phyloP scores from a whole-genome alignment of 768 basidiomycete genomes.

The Heimioporus sp. region DNA sequence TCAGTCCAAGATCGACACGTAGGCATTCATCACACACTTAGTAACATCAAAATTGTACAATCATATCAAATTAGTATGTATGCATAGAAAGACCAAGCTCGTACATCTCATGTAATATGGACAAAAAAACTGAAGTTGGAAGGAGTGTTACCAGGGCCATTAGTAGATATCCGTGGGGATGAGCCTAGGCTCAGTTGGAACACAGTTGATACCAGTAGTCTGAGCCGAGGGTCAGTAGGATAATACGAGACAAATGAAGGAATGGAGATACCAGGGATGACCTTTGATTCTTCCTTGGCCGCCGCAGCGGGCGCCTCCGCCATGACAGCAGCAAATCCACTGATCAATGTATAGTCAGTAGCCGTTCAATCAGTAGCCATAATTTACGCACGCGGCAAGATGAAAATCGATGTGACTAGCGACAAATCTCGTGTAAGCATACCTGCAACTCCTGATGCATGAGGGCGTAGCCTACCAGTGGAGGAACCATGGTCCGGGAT shows the following conservation, averaged over 20 bases:
- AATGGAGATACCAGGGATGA: constrained; percentile 11
- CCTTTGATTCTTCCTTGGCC: constrained; percentile 8
- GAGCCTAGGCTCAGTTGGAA: not conserved
- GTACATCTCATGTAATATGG: too few species aligned
- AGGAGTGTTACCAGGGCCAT: too few species aligned
- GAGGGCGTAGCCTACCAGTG: constrained; percentile 30
- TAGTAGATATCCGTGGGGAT: too few species aligned
- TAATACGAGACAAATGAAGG: not conserved
- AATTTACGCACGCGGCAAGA: constrained; percentile 18
- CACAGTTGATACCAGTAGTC: constrained; percentile 23
- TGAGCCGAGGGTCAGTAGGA: not conserved
- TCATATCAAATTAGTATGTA: too few species aligned
- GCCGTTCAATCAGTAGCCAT: not conserved
- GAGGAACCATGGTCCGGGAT: constrained; percentile 57
- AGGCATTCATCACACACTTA: too few species aligned
- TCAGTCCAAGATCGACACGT: too few species aligned
- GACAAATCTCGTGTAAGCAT: not conserved
- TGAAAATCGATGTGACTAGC: constrained; percentile 32
- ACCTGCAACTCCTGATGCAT: not conserved
- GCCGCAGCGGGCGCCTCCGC: constrained; percentile 21
- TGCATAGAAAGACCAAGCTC: too few species aligned
- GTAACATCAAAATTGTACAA: too few species aligned
- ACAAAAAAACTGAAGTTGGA: too few species aligned
- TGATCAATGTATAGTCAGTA: not conserved
- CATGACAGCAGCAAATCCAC: constrained; percentile 27